phyloP scores from a whole-genome alignment of 352 stramenopile genomes.

The Pythium pyrilobum region DNA sequence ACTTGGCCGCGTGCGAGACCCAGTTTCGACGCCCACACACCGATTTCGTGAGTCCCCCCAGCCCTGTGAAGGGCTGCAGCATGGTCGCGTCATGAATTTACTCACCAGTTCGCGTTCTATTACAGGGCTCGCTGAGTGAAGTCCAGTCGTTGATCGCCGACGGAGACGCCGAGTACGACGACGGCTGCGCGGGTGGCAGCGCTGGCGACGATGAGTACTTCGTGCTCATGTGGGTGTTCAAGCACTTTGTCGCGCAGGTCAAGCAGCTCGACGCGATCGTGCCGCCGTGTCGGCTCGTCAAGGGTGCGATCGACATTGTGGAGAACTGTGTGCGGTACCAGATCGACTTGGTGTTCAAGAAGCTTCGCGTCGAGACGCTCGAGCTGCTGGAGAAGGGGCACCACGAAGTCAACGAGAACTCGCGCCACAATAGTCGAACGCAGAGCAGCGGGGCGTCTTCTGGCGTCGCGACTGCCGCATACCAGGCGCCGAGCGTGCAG shows the following conservation, averaged over 20 bases:
- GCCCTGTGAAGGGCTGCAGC: too few species aligned
- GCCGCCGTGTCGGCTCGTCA: constrained; percentile 44
- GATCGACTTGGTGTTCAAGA: constrained; percentile 66
- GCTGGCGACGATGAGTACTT: constrained; percentile 51
- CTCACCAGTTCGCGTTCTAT: constrained; percentile 4
- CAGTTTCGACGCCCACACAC: constrained; percentile 52
- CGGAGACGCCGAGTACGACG: constrained; percentile 10
- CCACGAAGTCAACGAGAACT: constrained; percentile 21
- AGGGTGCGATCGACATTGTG: constrained; percentile 43
- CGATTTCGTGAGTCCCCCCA: constrained; percentile 64
- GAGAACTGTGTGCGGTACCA: constrained; percentile 72
- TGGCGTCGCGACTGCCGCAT: constrained; percentile 2
- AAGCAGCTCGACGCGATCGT: constrained; percentile 49
- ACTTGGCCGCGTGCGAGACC: constrained; percentile 37
- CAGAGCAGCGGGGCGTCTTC: constrained; percentile 7
- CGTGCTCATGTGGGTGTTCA: constrained; percentile 79
- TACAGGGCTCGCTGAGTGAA: constrained; percentile 47
- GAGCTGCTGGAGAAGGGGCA: constrained; percentile 52
- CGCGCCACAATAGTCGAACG: constrained; percentile 27
- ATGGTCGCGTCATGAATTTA: too few species aligned
- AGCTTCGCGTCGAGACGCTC: constrained; percentile 50
- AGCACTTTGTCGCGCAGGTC: constrained; percentile 64
- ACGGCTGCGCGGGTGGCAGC: constrained; percentile 10
- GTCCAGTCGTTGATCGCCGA: constrained; percentile 28
- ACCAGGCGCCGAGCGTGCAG: constrained; percentile 37